A percentile compares a stretch with the other conserved stretches of the same genome.
Conservation (phyloP, 257 asterid genomes). For the Solanum neorickii region DNA sequence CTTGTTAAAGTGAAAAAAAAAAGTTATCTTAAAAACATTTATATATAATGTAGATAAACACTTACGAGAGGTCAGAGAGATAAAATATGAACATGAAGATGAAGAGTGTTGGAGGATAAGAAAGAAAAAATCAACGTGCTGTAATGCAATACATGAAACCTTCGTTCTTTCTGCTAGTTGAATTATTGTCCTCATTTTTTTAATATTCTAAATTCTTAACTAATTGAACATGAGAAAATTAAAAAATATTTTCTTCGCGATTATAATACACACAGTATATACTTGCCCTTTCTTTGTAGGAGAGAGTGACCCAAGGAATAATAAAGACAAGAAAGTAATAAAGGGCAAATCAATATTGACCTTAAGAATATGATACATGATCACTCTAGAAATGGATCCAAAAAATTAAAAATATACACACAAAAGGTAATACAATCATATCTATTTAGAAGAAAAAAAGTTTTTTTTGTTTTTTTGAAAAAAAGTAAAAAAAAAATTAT, state of each 20-base stretch:
- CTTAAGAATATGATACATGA: neutral
- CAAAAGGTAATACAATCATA: neutral
- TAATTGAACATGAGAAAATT: neutral
- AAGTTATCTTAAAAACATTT: neutral
- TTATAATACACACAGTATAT: neutral
- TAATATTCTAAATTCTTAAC: no score
- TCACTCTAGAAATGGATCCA: neutral
- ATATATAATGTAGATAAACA: neutral
- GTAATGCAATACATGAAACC: neutral
- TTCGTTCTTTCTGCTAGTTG: neutral
- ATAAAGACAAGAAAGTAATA: neutral
- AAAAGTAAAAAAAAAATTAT: neutral
- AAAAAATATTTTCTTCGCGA: neutral
- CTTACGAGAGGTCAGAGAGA: accelerated
- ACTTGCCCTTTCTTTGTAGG: neutral
- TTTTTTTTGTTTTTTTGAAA: neutral
- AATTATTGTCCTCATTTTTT: neutral
- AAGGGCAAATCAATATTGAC: neutral
- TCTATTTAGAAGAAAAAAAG: neutral
- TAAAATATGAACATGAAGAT: accelerated
- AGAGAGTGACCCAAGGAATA: neutral
- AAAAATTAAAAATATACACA: neutral
- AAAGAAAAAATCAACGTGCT: neutral
- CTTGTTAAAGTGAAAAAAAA: neutral
- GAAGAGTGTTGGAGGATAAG: neutral